phyloP scores from a whole-genome alignment of 768 basidiomycete genomes.

The Agaricus subrufescens region DNA sequence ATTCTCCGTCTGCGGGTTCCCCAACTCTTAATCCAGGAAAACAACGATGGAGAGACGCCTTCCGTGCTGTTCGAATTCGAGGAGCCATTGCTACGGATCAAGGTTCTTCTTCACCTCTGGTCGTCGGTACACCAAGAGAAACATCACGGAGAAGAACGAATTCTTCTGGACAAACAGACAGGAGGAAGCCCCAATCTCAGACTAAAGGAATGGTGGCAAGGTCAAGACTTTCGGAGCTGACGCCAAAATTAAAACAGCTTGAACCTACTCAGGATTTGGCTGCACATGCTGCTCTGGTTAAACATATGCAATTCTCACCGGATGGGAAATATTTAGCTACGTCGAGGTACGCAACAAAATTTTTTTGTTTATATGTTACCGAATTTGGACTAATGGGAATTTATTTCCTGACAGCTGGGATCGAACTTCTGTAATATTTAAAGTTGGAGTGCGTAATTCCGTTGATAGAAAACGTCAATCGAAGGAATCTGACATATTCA shows the following conservation, averaged over 20 bases:
- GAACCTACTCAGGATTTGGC: slow-evolving; percentile 55
- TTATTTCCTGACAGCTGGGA: slow-evolving; percentile 49
- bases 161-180: not conserved
- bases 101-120: not conserved
- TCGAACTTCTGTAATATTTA: slow-evolving; percentile 50
- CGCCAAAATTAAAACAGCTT: slow-evolving; percentile 52
- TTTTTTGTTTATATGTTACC: not conserved
- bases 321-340: slow-evolving; percentile 73
- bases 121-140: not conserved
- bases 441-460: slow-evolving; percentile 37
- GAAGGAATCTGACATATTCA: not conserved
- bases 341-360: slow-evolving; percentile 50
- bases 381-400: not conserved
- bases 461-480: not conserved
- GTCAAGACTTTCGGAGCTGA: slow-evolving; percentile 51
- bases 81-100: not conserved
- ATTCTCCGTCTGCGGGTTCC: not conserved
- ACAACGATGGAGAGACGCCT: slow-evolving; percentile 39
- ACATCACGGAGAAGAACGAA: slow-evolving; percentile 10
- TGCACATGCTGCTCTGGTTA: slow-evolving; percentile 63
- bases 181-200: not conserved
- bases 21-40: slow-evolving; percentile 22
- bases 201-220: slow-evolving; percentile 7
- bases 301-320: slow-evolving; percentile 73
- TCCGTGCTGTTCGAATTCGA: slow-evolving; percentile 39